These are phyloP conservation scores for Zymoseptoria crescenta DNA, from an alignment of 2,329 filamentous ascomycete genomes.

Conservation along the genomic window DNA sequence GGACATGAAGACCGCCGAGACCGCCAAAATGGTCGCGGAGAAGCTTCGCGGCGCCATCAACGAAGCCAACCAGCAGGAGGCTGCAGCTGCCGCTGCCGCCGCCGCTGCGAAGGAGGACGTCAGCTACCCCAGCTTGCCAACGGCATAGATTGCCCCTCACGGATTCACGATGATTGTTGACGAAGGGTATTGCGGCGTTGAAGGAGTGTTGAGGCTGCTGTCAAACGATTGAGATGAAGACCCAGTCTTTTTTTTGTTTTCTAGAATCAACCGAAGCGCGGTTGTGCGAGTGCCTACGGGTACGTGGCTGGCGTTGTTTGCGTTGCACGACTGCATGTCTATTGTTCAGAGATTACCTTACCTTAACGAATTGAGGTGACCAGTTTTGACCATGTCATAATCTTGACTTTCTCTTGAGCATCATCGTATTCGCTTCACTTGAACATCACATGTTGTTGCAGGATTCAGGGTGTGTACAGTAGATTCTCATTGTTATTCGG, in stretches of 20 bases:
- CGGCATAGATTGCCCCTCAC: constrained; percentile 1
- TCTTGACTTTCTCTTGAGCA: neutral
- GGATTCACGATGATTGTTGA: neutral
- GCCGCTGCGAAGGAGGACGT: constrained; percentile 6
- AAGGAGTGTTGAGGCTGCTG: neutral
- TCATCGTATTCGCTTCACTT: neutral
- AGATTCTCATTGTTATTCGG: too few species aligned
- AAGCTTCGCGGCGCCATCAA: constrained; percentile 16
- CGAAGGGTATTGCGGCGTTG: neutral
- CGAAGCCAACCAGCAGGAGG: constrained; percentile 10
- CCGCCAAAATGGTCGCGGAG: constrained; percentile 20
- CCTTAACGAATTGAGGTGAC: neutral
- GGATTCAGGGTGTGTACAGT: too few species aligned
- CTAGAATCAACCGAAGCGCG: neutral
- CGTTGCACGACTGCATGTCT: neutral
- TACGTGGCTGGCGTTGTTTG: neutral
- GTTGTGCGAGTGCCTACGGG: neutral
- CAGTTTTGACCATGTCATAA: neutral
- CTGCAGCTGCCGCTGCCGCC: constrained; percentile 2
- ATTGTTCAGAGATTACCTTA: neutral
- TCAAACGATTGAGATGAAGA: neutral
- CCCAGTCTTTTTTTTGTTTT: neutral
- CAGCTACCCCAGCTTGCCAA: constrained; percentile 17
- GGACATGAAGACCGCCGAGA: constrained; percentile 10
- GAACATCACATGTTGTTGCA: too few species aligned